Evolutionary conservation across 2,329 filamentous ascomycete genomes (phyloP).

Genomic region (Fusarium compactum): DNA sequence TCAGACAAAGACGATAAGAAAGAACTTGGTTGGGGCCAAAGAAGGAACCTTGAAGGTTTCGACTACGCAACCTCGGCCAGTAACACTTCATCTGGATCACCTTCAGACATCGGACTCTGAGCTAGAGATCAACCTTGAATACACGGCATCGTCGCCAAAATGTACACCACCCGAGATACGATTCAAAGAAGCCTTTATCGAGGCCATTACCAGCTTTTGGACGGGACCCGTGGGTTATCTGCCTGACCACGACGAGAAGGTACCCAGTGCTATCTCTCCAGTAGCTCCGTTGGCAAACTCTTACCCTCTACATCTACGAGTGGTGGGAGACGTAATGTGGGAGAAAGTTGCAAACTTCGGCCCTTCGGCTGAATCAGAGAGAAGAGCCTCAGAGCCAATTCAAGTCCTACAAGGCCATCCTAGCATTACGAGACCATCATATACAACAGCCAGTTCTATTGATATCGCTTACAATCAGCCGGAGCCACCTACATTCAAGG

Average conservation of each 20-base stretch:
- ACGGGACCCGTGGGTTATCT: neutral
- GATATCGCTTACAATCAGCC: neutral
- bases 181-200: neutral
- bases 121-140: neutral
- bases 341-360: accelerated
- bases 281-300: slow-evolving; percentile 3
- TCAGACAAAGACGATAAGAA: neutral
- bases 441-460: neutral
- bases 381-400: neutral
- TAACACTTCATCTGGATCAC: neutral
- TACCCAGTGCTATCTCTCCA: neutral
- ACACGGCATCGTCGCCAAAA: accelerated
- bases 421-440: too few relatives aligned
- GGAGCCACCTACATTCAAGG: neutral
- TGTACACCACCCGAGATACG: neutral
- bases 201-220: slow-evolving; percentile 4
- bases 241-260: neutral
- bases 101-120: neutral
- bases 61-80: neutral
- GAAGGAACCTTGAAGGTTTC: neutral
- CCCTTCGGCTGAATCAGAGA: neutral
- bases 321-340: neutral
- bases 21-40: neutral
- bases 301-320: neutral
- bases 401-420: accelerated